phyloP scores from a whole-genome alignment of 352 stramenopile genomes.

The Pythium sp. region DNA sequence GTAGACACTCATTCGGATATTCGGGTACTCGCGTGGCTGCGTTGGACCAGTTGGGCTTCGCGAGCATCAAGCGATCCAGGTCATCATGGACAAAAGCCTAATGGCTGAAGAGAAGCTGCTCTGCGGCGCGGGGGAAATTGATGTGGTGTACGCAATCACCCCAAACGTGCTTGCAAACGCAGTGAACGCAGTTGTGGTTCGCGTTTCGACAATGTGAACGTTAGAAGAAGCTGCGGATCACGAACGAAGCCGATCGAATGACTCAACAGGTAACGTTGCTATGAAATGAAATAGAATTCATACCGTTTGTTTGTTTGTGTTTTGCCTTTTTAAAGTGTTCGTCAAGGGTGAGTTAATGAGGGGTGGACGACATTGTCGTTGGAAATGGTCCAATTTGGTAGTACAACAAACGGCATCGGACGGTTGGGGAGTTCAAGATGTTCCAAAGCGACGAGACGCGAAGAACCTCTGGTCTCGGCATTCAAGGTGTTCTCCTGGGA shows the following conservation, averaged over 20 bases:
- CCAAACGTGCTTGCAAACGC: conserved; percentile 15
- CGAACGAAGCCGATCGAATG: not conserved
- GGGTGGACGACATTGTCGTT: not conserved
- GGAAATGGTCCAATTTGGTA: not conserved
- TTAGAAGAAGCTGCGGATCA: not conserved
- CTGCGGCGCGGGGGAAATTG: conserved; percentile 40
- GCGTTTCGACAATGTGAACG: not conserved
- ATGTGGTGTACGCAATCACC: conserved; percentile 53
- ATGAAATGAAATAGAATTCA: not conserved
- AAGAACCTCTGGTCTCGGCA: not conserved
- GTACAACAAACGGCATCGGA: not conserved
- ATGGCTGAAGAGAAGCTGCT: conserved; percentile 31
- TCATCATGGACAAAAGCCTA: conserved; percentile 48
- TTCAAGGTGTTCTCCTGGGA: not conserved
- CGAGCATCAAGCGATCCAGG: conserved; percentile 36
- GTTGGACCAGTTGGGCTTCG: conserved; percentile 63
- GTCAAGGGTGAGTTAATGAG: not conserved
- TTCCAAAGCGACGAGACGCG: not conserved
- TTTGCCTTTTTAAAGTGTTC: not conserved
- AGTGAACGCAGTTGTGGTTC: conserved; percentile 16
- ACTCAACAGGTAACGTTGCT: not conserved
- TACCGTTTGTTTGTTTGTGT: not conserved
- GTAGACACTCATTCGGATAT: conserved; percentile 57
- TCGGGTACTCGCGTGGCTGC: conserved; percentile 61
- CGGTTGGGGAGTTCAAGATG: not conserved